phyloP scores from a whole-genome alignment of 1,284 basidiomycete species.

The Rhodotorula sp. region DNA sequence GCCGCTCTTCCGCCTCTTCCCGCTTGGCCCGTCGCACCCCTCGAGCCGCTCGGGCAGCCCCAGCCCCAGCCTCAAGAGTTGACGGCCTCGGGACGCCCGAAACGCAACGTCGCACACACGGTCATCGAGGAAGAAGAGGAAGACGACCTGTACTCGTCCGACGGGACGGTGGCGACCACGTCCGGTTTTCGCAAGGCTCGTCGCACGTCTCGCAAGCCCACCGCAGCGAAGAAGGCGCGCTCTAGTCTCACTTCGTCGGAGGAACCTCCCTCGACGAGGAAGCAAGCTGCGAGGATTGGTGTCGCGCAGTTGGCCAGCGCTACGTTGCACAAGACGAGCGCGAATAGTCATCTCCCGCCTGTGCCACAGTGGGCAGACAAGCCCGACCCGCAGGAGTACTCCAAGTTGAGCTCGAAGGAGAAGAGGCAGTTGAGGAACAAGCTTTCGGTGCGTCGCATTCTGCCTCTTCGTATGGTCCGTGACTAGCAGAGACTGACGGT shows the following conservation, averaged over 20 bases:
- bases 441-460: conserved; percentile 87
- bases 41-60: neutral
- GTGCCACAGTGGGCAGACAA: conserved; percentile 44
- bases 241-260: neutral
- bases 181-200: neutral
- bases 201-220: conserved; percentile 10
- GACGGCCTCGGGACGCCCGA: conserved; percentile 21
- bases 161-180: neutral
- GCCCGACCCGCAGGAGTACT: conserved; percentile 86
- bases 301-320: conserved; percentile 32
- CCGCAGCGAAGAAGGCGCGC: conserved; percentile 24
- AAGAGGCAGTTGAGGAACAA: conserved; percentile 95
- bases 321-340: conserved; percentile 32
- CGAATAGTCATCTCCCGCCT: conserved; percentile 29
- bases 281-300: conserved; percentile 22
- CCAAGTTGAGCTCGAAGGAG: conserved; percentile 92
- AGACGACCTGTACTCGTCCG: conserved; percentile 18
- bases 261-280: neutral
- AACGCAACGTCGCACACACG: conserved; percentile 24
- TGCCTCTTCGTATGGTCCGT: conserved; percentile 49
- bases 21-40: neutral
- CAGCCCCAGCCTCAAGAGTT: neutral
- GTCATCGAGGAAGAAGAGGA: conserved; percentile 18
- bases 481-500: neutral
- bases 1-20: conserved; percentile 14